Conservation (phyloP, 345 rosid species). For the Reutealis trisperma region DNA sequence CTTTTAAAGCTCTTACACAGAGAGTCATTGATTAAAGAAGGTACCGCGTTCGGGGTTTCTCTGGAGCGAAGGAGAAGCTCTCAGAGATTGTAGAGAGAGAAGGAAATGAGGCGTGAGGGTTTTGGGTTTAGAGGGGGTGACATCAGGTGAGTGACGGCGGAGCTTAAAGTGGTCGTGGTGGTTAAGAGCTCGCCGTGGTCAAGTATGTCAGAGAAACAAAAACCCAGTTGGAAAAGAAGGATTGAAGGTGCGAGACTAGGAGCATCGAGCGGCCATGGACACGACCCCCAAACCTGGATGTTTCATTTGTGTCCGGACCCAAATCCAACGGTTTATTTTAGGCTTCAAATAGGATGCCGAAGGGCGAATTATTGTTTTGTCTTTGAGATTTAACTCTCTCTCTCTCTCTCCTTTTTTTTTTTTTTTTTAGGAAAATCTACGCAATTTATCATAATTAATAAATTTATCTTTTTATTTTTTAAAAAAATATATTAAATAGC, state of each 20-base stretch:
- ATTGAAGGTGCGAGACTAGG: background rate
- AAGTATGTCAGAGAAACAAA: background rate
- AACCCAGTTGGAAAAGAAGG: background rate
- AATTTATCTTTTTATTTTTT: too few relatives aligned
- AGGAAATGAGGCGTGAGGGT: background rate
- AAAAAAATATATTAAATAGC: too few relatives aligned
- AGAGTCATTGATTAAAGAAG: constrained; percentile 62
- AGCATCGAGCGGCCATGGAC: background rate
- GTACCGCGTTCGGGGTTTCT: background rate
- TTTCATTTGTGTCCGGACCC: too few relatives aligned
- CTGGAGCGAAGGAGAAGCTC: constrained; percentile 2
- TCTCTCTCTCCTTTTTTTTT: too few relatives aligned
- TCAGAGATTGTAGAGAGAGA: background rate
- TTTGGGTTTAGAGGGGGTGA: background rate
- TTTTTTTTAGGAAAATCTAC: too few relatives aligned
- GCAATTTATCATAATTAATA: too few relatives aligned
- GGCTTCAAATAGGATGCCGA: too few relatives aligned
- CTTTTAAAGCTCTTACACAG: constrained; percentile 59
- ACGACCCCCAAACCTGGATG: too few relatives aligned
- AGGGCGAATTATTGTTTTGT: too few relatives aligned
- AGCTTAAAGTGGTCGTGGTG: background rate
- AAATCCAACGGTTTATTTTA: too few relatives aligned
- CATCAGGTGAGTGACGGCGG: background rate
- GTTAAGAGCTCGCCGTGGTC: background rate
- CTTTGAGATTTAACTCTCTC: too few relatives aligned